These are phyloP conservation scores for Zygosaccharomyces sapae DNA, from an alignment of 1,139 yeast species.

Conservation along the genomic window DNA sequence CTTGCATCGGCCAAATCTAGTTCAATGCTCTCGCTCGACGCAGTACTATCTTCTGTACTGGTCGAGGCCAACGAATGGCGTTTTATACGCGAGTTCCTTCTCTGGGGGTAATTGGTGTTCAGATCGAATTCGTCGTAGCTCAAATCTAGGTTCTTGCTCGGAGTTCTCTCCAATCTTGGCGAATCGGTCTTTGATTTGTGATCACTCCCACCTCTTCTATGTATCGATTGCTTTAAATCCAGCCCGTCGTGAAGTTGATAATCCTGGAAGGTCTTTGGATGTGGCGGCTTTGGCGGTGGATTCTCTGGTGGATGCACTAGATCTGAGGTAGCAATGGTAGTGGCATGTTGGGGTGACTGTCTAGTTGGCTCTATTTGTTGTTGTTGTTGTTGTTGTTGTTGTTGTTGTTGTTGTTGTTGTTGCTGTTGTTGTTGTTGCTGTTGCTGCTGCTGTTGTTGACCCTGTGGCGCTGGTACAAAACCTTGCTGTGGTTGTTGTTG, in stretches of 20 bases:
- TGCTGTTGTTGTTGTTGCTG: too few species aligned
- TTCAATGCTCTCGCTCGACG: slow-evolving; percentile 34
- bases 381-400: slow-evolving; percentile 4
- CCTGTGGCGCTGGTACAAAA: too few species aligned
- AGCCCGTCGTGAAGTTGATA: not conserved
- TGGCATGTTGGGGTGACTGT: slow-evolving; percentile 8
- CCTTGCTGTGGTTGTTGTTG: slow-evolving; percentile 7
- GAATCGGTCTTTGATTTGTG: not conserved
- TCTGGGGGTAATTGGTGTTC: slow-evolving; percentile 14
- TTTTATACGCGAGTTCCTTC: slow-evolving; percentile 8
- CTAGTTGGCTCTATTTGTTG: slow-evolving; percentile 14
- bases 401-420: too few species aligned
- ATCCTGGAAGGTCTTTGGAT: slow-evolving; percentile 7
- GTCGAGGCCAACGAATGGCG: not conserved
- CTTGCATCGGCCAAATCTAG: slow-evolving; percentile 26
- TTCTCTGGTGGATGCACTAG: slow-evolving; percentile 3
- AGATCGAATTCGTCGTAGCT: slow-evolving; percentile 27
- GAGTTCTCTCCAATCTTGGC: slow-evolving; percentile 3
- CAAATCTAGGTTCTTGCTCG: slow-evolving; percentile 18
- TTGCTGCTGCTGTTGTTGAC: too few species aligned
- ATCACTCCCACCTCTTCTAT: slow-evolving; percentile 1
- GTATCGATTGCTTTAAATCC: slow-evolving; percentile 1
- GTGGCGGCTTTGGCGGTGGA: slow-evolving; percentile 14
- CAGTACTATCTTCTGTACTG: slow-evolving; percentile 12
- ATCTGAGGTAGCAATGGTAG: slow-evolving; percentile 1